These are phyloP conservation scores for Trebouxia sp. DNA, from an alignment of 139 green algal genomes.

Conservation along the genomic window DNA sequence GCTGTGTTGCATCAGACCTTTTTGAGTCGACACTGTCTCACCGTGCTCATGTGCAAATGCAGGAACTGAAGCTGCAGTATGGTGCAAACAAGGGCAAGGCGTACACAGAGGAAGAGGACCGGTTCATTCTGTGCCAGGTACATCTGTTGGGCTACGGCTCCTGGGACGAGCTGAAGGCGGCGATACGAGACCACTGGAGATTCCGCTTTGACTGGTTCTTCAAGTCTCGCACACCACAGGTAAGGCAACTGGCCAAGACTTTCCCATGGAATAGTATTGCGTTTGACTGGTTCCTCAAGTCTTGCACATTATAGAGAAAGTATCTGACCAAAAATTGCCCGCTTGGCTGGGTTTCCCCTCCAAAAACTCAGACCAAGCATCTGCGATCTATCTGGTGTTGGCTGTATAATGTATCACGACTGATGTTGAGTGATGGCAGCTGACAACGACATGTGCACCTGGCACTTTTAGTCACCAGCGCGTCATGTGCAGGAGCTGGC, in stretches of 20 bases:
- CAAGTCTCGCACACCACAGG: slow-evolving; percentile 90
- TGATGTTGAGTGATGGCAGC: neutral
- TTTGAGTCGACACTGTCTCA: too few relatives aligned
- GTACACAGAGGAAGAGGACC: slow-evolving; percentile 99
- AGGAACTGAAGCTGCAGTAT: slow-evolving; percentile 82
- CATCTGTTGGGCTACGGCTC: slow-evolving; percentile 95
- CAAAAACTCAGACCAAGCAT: too few relatives aligned
- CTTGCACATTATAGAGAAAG: too few relatives aligned
- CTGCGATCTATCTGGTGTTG: too few relatives aligned
- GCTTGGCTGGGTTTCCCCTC: too few relatives aligned
- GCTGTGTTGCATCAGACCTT: too few relatives aligned
- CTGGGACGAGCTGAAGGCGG: slow-evolving; percentile 98
- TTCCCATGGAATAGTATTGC: neutral
- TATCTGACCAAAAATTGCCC: too few relatives aligned
- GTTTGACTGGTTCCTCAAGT: neutral
- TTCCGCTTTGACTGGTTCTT: slow-evolving; percentile 99
- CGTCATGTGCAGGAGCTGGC: slow-evolving; percentile 64
- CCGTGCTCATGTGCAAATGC: neutral
- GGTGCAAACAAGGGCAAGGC: slow-evolving; percentile 96
- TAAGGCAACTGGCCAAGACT: neutral
- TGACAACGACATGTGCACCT: neutral
- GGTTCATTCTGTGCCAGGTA: slow-evolving; percentile 98
- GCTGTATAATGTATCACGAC: neutral
- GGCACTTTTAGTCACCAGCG: neutral
- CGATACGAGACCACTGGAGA: slow-evolving; percentile 87